Percentiles rank a stretch among this genome's conserved stretches.
Evolutionary conservation across 2,329 filamentous ascomycete genomes (phyloP).

Genomic region (Pseudonectria foliicola): DNA sequence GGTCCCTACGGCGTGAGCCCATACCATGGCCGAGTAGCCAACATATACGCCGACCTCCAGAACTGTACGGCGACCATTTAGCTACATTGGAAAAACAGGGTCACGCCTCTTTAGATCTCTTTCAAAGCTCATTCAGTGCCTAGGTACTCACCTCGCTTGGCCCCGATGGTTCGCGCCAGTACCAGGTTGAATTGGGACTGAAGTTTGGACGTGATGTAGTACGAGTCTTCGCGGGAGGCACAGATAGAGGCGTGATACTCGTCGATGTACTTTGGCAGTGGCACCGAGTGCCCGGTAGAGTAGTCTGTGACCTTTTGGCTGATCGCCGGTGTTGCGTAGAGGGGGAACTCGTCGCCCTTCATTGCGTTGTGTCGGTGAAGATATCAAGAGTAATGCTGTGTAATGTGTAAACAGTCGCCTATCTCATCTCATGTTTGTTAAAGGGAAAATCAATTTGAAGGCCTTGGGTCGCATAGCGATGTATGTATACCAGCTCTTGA

Average conservation of each 20-base stretch:
- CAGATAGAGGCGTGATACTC: slow-evolving; percentile 32
- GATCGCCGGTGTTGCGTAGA: slow-evolving; percentile 37
- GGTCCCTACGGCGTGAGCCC: slow-evolving; percentile 39
- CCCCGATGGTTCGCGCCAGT: slow-evolving; percentile 33
- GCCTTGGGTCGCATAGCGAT: too few species aligned
- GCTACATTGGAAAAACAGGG: neutral
- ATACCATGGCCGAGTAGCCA: slow-evolving; percentile 42
- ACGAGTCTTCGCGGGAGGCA: slow-evolving; percentile 20
- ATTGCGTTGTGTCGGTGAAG: slow-evolving; percentile 19
- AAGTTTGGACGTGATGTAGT: slow-evolving; percentile 35
- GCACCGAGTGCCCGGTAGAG: slow-evolving; percentile 33
- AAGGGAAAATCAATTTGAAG: too few species aligned
- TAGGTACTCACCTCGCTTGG: slow-evolving; percentile 29
- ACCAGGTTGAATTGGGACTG: slow-evolving; percentile 35
- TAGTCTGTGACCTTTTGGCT: slow-evolving; percentile 36
- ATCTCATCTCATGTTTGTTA: too few species aligned
- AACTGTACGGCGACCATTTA: slow-evolving; percentile 22
- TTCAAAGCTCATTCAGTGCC: too few species aligned
- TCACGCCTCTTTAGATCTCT: neutral
- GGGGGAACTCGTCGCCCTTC: slow-evolving; percentile 31
- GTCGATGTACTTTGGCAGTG: slow-evolving; percentile 34
- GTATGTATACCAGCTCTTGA: too few species aligned
- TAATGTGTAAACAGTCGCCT: too few species aligned
- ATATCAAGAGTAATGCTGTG: too few species aligned
- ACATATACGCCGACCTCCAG: slow-evolving; percentile 44